Percentiles rank a stretch among this genome's conserved stretches.
These are phyloP conservation scores for Tuber microsphaerosporum DNA, from an alignment of 495 filamentous ascomycete genomes.

Conservation along the genomic window DNA sequence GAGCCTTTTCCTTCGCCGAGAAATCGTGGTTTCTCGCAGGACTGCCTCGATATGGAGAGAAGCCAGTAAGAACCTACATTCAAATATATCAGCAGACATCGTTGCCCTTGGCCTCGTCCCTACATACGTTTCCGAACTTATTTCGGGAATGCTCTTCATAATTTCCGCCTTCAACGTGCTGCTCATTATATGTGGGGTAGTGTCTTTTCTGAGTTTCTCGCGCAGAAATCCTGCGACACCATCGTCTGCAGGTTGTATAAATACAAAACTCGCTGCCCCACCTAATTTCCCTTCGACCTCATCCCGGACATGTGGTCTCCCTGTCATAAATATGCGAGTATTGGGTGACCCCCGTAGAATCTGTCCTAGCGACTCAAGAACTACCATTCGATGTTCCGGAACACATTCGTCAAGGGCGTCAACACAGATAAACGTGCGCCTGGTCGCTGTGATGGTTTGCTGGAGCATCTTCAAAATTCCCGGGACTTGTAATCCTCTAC, in stretches of 20 bases:
- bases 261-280: not conserved
- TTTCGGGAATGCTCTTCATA: too few species aligned
- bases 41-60: not conserved
- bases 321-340: not conserved
- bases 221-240: not conserved
- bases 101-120: too few species aligned
- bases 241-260: not conserved
- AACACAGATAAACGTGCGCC: not conserved
- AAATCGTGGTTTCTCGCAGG: not conserved
- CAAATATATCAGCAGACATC: not conserved
- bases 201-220: not conserved
- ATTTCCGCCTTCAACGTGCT: too few species aligned
- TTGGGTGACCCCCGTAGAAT: not conserved
- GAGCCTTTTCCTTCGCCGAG: not conserved
- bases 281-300: not conserved
- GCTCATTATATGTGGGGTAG: too few species aligned
- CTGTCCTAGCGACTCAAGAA: not conserved
- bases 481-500: not conserved
- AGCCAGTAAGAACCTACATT: not conserved
- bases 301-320: not conserved
- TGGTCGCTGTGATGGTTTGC: not conserved
- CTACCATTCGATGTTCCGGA: not conserved
- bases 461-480: not conserved
- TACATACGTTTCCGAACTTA: too few species aligned
- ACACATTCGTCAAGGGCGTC: not conserved